Conservation (phyloP, 106 monocot species). For the Dactylorhiza incarnata region DNA sequence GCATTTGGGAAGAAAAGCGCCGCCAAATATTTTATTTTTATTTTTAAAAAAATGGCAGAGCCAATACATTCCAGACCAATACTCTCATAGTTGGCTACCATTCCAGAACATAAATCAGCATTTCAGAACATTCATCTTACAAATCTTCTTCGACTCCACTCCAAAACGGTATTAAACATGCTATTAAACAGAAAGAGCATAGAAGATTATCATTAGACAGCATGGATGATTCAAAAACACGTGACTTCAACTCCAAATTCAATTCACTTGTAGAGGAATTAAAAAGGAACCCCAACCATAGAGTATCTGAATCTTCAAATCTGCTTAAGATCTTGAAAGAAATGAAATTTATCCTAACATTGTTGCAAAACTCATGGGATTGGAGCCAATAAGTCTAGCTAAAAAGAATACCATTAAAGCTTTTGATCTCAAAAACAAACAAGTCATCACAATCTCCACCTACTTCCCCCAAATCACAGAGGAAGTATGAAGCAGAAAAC, state of each 20-base stretch:
- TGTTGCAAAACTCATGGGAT: constrained; percentile 92
- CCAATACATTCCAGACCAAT: no score
- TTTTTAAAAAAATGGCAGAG: no score
- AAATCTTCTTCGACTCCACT: no score
- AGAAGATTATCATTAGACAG: constrained; percentile 82
- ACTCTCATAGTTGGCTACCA: no score
- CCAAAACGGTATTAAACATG: constrained; percentile 28
- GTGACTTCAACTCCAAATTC: constrained; percentile 18
- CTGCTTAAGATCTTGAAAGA: constrained; percentile 19
- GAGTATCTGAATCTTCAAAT: constrained; percentile 12
- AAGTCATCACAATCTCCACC: constrained; percentile 9
- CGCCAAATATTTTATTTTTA: no score
- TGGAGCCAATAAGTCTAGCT: constrained; percentile 34
- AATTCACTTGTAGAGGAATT: constrained; percentile 20
- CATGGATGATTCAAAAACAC: constrained; percentile 28
- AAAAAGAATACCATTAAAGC: neutral
- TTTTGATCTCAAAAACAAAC: constrained; percentile 4
- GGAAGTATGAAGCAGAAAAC: no score
- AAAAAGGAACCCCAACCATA: constrained; percentile 6
- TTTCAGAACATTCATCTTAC: no score
- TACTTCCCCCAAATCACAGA: constrained; percentile 11
- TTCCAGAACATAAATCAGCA: no score
- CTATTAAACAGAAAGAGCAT: constrained; percentile 42
- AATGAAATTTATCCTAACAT: constrained; percentile 30
- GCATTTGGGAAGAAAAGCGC: no score